Evolutionary conservation across 1,139 yeast genomes (phyloP).

Genomic region (Geotrichum macrosporum): DNA sequence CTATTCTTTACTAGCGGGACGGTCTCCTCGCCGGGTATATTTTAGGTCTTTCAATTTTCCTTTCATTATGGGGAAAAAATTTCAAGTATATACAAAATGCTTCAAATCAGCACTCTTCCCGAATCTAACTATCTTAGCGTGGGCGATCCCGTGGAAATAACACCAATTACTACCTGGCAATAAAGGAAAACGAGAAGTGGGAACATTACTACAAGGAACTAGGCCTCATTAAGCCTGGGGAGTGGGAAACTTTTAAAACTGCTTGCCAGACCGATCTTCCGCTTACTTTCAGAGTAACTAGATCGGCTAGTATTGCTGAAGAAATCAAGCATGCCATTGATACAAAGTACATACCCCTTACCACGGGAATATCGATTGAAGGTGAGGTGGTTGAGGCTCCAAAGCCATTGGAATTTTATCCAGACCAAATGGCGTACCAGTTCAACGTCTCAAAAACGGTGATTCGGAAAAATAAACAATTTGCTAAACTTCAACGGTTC

Average conservation of each 20-base stretch:
- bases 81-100: not conserved
- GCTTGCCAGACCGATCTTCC: slow-evolving; percentile 81
- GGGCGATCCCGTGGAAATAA: slow-evolving; percentile 21
- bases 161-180: slow-evolving; percentile 60
- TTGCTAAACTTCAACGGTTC: slow-evolving; percentile 84
- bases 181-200: slow-evolving; percentile 82
- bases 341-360: slow-evolving; percentile 43
- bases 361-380: slow-evolving; percentile 49
- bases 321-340: slow-evolving; percentile 40
- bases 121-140: slow-evolving; percentile 1
- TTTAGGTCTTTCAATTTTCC: no score
- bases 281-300: slow-evolving; percentile 90
- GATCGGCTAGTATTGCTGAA: slow-evolving; percentile 56
- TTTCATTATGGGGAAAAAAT: not conserved
- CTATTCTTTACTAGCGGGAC: no score
- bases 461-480: slow-evolving; percentile 79
- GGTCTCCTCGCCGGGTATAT: no score
- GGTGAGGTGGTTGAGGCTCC: slow-evolving; percentile 61
- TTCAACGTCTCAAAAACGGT: slow-evolving; percentile 86
- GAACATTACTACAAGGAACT: slow-evolving; percentile 78
- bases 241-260: slow-evolving; percentile 75
- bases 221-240: slow-evolving; percentile 58
- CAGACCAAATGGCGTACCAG: slow-evolving; percentile 87
- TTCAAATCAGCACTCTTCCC: not conserved
- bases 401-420: slow-evolving; percentile 75